phyloP scores from a whole-genome alignment of 805 yeast species.

The Monosporozyma aerobia region DNA sequence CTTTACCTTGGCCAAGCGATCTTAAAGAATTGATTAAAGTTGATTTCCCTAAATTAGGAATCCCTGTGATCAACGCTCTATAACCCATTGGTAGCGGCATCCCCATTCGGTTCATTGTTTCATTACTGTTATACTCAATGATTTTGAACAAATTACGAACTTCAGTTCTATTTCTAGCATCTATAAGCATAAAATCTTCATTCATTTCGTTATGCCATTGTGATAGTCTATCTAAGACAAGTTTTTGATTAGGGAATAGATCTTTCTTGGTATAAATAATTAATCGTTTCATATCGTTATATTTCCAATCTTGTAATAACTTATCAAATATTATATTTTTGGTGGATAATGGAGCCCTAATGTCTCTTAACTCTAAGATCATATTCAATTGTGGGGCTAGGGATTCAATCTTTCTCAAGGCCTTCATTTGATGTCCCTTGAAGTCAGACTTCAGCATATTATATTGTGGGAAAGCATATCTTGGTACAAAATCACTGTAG shows the following conservation, averaged over 20 bases:
- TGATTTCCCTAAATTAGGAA: constrained; percentile 98
- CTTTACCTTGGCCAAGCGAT: constrained; percentile 28
- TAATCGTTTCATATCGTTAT: constrained; percentile 12
- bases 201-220: constrained; percentile 39
- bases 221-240: constrained; percentile 24
- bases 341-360: constrained; percentile 82
- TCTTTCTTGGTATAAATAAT: constrained; percentile 75
- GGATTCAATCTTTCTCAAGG: constrained; percentile 55
- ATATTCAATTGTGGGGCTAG: constrained; percentile 74
- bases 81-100: constrained; percentile 83
- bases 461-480: constrained; percentile 65
- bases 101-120: constrained; percentile 21
- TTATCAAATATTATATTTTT: constrained; percentile 71
- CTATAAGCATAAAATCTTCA: constrained; percentile 46
- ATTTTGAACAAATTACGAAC: constrained; percentile 41
- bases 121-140: constrained; percentile 37
- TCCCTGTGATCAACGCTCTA: constrained; percentile 70
- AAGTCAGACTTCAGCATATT: constrained; percentile 65
- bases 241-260: constrained; percentile 30
- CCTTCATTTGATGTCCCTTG: constrained; percentile 85
- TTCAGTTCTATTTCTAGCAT: constrained; percentile 45
- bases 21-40: constrained; percentile 73
- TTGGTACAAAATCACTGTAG: constrained; percentile 44
- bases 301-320: constrained; percentile 42
- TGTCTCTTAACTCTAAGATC: constrained; percentile 76